Conservation (phyloP, 208 protist species). For the Kentomonas sorsogonicus region DNA sequence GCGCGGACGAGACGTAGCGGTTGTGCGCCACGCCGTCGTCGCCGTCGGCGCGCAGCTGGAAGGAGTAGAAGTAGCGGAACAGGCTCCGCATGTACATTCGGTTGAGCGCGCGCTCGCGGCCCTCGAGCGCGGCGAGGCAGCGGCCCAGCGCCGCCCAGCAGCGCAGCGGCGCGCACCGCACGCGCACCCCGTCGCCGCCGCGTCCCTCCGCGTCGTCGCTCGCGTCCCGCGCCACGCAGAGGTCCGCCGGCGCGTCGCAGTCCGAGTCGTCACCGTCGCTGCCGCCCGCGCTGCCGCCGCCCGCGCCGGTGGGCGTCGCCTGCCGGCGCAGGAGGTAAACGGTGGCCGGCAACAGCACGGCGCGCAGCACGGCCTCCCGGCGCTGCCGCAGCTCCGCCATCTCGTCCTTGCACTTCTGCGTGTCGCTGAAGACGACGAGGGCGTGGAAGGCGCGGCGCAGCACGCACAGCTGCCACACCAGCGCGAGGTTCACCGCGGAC, state of each 20-base stretch:
- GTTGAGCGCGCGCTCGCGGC: constrained; percentile 21
- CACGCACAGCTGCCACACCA: constrained; percentile 51
- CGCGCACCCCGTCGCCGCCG: not conserved
- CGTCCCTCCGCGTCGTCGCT: not conserved
- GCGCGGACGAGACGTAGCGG: constrained; percentile 27
- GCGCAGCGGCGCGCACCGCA: constrained; percentile 7
- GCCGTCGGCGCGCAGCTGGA: too few species aligned
- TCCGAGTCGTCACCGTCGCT: too few species aligned
- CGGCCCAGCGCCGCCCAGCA: constrained; percentile 28
- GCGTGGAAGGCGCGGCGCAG: constrained; percentile 40
- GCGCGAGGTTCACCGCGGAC: constrained; percentile 27
- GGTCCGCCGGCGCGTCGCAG: too few species aligned
- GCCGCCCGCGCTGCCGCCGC: too few species aligned
- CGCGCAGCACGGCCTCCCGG: constrained; percentile 20
- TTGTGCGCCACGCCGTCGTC: too few species aligned
- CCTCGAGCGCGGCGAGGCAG: constrained; percentile 24
- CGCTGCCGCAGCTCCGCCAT: constrained; percentile 36
- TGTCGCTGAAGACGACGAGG: constrained; percentile 35
- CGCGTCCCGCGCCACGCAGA: not conserved
- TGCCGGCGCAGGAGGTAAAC: too few species aligned
- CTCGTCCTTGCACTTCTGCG: constrained; percentile 39
- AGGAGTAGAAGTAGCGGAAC: constrained; percentile 49
- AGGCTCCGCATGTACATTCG: constrained; percentile 37
- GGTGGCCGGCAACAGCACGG: constrained; percentile 1
- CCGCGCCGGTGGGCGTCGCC: too few species aligned